Conservation (phyloP, 2,329 filamentous ascomycete genomes). For the Dendryphion nanum region DNA sequence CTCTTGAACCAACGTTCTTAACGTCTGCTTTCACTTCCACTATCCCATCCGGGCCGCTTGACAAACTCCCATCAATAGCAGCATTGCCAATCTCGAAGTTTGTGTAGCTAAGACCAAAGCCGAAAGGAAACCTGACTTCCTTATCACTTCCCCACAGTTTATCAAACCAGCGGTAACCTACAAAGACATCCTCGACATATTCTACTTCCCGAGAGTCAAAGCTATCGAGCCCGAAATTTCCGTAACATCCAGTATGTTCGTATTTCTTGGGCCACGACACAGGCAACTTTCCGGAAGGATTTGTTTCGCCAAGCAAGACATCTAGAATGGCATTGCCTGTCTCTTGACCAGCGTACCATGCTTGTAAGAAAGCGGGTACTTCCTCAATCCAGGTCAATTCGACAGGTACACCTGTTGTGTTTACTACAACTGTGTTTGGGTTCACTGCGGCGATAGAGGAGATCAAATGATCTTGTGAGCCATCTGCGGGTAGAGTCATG, state of each 20-base stretch:
- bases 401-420: conserved; percentile 65
- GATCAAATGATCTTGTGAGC: conserved; percentile 58
- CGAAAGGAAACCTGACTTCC: conserved; percentile 61
- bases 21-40: conserved; percentile 58
- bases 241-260: conserved; percentile 53
- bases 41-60: conserved; percentile 43
- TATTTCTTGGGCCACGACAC: conserved; percentile 64
- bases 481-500: conserved; percentile 35
- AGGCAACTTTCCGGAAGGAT: conserved; percentile 61
- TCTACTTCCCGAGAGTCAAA: conserved; percentile 52
- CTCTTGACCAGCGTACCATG: conserved; percentile 69
- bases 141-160: conserved; percentile 44
- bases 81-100: conserved; percentile 42
- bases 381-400: conserved; percentile 66
- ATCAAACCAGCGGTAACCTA: conserved; percentile 39
- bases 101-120: conserved; percentile 63
- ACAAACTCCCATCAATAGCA: conserved; percentile 49
- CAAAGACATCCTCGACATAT: conserved; percentile 19
- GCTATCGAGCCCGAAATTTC: conserved; percentile 66
- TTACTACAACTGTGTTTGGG: conserved; percentile 66
- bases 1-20: conserved; percentile 52
- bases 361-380: conserved; percentile 63
- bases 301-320: conserved; percentile 61
- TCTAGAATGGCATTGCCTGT: conserved; percentile 64
- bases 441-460: conserved; percentile 55